phyloP scores from a whole-genome alignment of 2,329 filamentous ascomycete genomes.

The Phyllosticta capitalensis region DNA sequence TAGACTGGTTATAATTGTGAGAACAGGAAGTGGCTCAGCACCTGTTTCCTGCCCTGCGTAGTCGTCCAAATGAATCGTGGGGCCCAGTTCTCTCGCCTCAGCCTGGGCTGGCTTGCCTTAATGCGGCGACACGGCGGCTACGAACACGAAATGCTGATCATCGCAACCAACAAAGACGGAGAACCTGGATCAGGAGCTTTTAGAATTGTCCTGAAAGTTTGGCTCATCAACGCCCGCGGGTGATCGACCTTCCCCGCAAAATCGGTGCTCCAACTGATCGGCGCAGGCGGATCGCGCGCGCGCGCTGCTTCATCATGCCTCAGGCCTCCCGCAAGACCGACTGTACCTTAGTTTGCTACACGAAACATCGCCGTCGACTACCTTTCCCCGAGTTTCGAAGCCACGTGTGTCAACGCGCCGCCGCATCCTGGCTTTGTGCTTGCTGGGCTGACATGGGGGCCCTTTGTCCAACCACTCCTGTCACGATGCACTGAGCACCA shows the following conservation, averaged over 20 bases:
- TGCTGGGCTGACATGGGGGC: not conserved
- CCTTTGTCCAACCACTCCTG: not conserved
- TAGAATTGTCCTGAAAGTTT: too few relatives aligned
- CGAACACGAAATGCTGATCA: not conserved
- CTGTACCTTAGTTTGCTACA: not conserved
- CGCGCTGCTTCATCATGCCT: not conserved
- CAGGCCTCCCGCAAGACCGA: not conserved
- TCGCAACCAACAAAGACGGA: not conserved
- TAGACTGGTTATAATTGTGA: not conserved
- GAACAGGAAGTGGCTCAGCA: constrained; percentile 7
- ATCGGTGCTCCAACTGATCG: constrained; percentile 1
- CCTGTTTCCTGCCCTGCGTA: not conserved
- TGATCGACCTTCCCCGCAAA: constrained; percentile 9
- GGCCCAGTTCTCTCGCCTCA: constrained; percentile 3
- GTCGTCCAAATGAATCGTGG: constrained; percentile 5
- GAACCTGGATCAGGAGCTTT: not conserved
- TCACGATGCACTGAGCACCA: not conserved
- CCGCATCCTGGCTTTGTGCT: not conserved
- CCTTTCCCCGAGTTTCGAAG: not conserved
- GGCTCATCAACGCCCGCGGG: not conserved
- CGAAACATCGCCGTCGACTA: not conserved
- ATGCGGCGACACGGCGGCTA: constrained; percentile 4
- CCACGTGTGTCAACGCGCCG: not conserved
- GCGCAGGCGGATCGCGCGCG: not conserved
- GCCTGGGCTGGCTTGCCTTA: constrained; percentile 7